These are phyloP conservation scores for Botryotinia narcissicola DNA, from an alignment of 2,329 filamentous ascomycete species.

Conservation along the genomic window DNA sequence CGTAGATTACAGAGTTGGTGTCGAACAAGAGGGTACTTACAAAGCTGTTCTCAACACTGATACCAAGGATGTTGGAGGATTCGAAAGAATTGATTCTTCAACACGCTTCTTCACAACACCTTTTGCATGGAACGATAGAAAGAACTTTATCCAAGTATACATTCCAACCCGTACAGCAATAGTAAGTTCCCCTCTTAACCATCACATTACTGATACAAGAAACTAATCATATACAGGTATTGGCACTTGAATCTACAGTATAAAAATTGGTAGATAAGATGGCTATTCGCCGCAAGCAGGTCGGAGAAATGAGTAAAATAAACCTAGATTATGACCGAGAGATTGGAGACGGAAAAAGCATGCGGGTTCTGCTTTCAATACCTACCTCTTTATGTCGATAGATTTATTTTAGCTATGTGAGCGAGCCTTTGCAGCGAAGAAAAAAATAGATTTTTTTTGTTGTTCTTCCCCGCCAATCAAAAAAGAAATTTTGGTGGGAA, in stretches of 20 bases:
- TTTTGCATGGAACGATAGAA: constrained; percentile 83
- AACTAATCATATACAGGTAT: constrained; percentile 33
- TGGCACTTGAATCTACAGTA: constrained; percentile 41
- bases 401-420: constrained; percentile 6
- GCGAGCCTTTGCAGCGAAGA: constrained; percentile 4
- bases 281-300: neutral
- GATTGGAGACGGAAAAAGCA: neutral
- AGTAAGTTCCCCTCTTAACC: constrained; percentile 51
- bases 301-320: neutral
- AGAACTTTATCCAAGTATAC: constrained; percentile 92
- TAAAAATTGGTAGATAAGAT: constrained; percentile 22
- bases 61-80: constrained; percentile 72
- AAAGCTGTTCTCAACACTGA: constrained; percentile 83
- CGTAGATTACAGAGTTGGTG: constrained; percentile 86
- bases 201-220: neutral
- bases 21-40: constrained; percentile 84
- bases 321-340: neutral
- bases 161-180: constrained; percentile 80
- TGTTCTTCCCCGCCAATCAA: neutral
- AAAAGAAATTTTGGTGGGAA: neutral
- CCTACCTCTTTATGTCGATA: neutral
- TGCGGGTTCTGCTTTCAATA: neutral
- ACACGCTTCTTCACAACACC: constrained; percentile 91
- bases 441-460: neutral
- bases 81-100: constrained; percentile 71